Evolutionary conservation across 1,139 yeast species (phyloP), one percentile per base, ranked within the genome.

Genomic region (Hansenula sp.): DNA sequence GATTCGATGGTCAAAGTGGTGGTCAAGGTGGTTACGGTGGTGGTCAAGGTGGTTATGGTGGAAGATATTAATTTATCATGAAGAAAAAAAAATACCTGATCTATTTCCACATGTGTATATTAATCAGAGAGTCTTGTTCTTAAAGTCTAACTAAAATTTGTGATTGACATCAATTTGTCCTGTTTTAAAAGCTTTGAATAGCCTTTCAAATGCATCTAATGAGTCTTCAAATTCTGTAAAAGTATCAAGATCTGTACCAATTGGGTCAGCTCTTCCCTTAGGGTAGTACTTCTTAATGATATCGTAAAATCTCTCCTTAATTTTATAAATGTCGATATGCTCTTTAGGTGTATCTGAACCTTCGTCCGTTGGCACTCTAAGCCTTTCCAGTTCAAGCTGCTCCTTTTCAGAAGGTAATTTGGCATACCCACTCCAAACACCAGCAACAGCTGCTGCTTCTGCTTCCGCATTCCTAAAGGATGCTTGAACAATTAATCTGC

Each of bases 301-400:
- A 13, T 59, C 59, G 29, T 61, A 60, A 47, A 49, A 65, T 16
- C 49, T 60, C 4, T 47, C 45, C 33, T 57, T 60, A 28, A 60
- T 49, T 25, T 45, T 48, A n/a, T 55, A 52, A 32, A 52, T 52
- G 17, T 57, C 53, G 43, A 36, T 16, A 18, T 36, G 27, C 3
- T 55, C 64, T 36, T 59, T 51, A 47, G 66, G 69, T 44, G 60
- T 65, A 2, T 53, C 49, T 36, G 47, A 48, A 10, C 59, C 64
- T 12, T 33, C 44, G 7, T 30, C 29, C 19, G 42, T 38, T 2
- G 5, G 49, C 52, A 48, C n/a, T 16, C 35, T 24, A 4, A 15
- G 4, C 3, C 4, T 4, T 28, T 40, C 41, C 38, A 40, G 32
- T 21, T 24, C 13, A n/a, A 24, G 4, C 21, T 34, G 36, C 11